Percentiles rank a stretch among this genome's conserved stretches.
These are phyloP conservation scores for Pichia sp. DNA, from an alignment of 1,139 yeast species.

Conservation along the genomic window DNA sequence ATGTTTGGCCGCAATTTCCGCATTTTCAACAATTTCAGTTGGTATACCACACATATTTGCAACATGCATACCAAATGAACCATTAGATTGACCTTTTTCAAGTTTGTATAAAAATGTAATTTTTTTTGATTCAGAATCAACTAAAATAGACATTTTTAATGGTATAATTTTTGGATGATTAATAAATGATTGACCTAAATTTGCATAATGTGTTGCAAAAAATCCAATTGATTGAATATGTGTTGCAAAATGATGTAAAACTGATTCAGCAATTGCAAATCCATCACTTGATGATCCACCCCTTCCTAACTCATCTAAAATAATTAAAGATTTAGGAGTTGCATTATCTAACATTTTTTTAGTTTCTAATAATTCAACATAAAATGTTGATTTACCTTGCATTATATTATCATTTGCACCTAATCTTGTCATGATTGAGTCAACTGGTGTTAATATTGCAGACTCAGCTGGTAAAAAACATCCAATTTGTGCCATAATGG, in stretches of 20 bases:
- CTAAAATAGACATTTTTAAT: constrained; percentile 83
- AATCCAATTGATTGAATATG: constrained; percentile 89
- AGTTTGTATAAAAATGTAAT: constrained; percentile 86
- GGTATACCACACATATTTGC: constrained; percentile 98
- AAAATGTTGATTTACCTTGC: constrained; percentile 96
- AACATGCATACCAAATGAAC: constrained; percentile 98
- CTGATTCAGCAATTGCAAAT: constrained; percentile 94
- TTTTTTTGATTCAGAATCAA: constrained; percentile 69
- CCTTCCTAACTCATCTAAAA: constrained; percentile 91
- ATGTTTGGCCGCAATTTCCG: constrained; percentile 76
- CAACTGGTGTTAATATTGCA: constrained; percentile 77
- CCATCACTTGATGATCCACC: constrained; percentile 98
- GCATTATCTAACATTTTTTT: constrained; percentile 81
- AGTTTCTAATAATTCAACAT: constrained; percentile 90
- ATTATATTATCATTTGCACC: constrained; percentile 97
- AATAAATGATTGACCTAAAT: constrained; percentile 69
- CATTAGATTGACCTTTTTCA: constrained; percentile 84
- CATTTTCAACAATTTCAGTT: constrained; percentile 61
- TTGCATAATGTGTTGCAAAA: constrained; percentile 95
- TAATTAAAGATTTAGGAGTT: constrained; percentile 76
- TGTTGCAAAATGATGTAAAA: constrained; percentile 83
- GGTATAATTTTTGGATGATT: constrained; percentile 78
- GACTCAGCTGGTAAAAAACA: constrained; percentile 77
- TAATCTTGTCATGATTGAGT: constrained; percentile 88
- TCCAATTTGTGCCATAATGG: constrained; percentile 88